These are phyloP conservation scores for Intubia oerlemansii DNA, from an alignment of 2,329 filamentous ascomycete genomes.

Conservation along the genomic window DNA sequence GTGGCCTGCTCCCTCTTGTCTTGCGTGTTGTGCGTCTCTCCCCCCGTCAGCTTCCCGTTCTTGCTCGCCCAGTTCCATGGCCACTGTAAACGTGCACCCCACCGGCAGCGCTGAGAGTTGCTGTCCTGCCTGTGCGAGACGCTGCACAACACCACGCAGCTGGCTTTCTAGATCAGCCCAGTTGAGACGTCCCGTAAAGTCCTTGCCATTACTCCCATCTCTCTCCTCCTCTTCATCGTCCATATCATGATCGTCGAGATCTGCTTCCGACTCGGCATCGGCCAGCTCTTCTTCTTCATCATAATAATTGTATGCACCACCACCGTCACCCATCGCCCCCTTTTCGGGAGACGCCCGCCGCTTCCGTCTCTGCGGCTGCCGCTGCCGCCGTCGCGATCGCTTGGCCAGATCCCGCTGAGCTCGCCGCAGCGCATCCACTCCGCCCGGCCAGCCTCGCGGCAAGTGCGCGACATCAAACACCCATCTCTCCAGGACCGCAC, in stretches of 20 bases:
- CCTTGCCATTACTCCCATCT: too few species aligned
- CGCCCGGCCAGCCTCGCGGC: slow-evolving; percentile 20
- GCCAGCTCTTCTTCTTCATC: slow-evolving; percentile 1
- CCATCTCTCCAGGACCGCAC: slow-evolving; percentile 35
- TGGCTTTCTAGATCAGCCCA: slow-evolving; percentile 49
- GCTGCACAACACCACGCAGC: slow-evolving; percentile 43
- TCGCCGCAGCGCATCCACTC: slow-evolving; percentile 12
- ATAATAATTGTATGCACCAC: too few species aligned
- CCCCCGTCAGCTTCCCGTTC: not conserved
- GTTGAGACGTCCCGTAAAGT: slow-evolving; percentile 14
- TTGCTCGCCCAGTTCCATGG: slow-evolving; percentile 38
- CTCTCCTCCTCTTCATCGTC: slow-evolving; percentile 5
- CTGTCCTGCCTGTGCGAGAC: slow-evolving; percentile 37
- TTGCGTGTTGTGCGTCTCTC: not conserved
- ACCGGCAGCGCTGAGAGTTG: slow-evolving; percentile 34
- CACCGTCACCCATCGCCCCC: too few species aligned
- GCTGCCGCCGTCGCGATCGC: not conserved
- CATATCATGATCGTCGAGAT: not conserved
- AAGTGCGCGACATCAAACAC: slow-evolving; percentile 34
- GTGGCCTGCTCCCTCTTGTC: too few species aligned
- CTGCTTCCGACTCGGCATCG: not conserved
- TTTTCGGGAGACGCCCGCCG: too few species aligned
- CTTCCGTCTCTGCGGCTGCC: not conserved
- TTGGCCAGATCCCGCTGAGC: slow-evolving; percentile 8
- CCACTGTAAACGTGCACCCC: slow-evolving; percentile 55